Percentiles rank a stretch among this genome's conserved stretches.
Evolutionary conservation across 2,329 filamentous ascomycete species (phyloP).

Genomic region (Alternaria metachromatica): DNA sequence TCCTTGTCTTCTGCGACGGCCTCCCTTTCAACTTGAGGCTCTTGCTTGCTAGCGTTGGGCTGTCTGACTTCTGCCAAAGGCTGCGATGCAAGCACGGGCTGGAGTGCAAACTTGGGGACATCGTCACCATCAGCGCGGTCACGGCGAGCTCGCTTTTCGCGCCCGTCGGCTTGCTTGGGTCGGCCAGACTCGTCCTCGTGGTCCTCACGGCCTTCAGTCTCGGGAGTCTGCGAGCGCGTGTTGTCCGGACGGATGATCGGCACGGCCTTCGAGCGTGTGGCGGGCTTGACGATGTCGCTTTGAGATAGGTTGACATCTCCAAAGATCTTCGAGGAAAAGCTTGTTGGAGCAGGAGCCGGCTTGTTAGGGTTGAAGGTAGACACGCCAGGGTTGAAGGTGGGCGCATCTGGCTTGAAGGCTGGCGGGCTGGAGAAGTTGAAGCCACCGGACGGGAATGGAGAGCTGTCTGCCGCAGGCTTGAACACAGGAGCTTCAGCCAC

Average conservation of each 20-base stretch:
- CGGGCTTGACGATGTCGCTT: slow-evolving; percentile 68
- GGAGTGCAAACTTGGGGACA: slow-evolving; percentile 73
- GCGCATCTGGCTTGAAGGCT: slow-evolving; percentile 67
- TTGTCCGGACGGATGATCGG: slow-evolving; percentile 74
- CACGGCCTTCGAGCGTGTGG: slow-evolving; percentile 80
- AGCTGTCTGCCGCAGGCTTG: slow-evolving; percentile 20
- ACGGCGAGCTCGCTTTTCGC: slow-evolving; percentile 77
- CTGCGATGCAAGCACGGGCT: slow-evolving; percentile 48
- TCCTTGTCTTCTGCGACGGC: slow-evolving; percentile 44
- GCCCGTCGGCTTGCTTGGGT: slow-evolving; percentile 67
- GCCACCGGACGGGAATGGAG: slow-evolving; percentile 25
- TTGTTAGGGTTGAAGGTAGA: slow-evolving; percentile 33
- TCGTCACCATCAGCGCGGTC: slow-evolving; percentile 71
- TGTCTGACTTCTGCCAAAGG: slow-evolving; percentile 38
- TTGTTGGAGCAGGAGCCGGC: slow-evolving; percentile 30
- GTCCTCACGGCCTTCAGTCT: slow-evolving; percentile 43
- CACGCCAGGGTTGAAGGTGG: slow-evolving; percentile 66
- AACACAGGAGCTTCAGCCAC: slow-evolving; percentile 16
- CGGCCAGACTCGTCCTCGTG: slow-evolving; percentile 67
- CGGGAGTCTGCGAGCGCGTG: slow-evolving; percentile 49
- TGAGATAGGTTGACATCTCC: slow-evolving; percentile 60
- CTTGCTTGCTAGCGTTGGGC: slow-evolving; percentile 29
- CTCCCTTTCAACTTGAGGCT: slow-evolving; percentile 29
- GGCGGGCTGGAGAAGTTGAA: slow-evolving; percentile 35
- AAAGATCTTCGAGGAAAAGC: slow-evolving; percentile 45